These are phyloP conservation scores for Cicer chorassanicum DNA, from an alignment of 306 rosid genomes.

Conservation along the genomic window DNA sequence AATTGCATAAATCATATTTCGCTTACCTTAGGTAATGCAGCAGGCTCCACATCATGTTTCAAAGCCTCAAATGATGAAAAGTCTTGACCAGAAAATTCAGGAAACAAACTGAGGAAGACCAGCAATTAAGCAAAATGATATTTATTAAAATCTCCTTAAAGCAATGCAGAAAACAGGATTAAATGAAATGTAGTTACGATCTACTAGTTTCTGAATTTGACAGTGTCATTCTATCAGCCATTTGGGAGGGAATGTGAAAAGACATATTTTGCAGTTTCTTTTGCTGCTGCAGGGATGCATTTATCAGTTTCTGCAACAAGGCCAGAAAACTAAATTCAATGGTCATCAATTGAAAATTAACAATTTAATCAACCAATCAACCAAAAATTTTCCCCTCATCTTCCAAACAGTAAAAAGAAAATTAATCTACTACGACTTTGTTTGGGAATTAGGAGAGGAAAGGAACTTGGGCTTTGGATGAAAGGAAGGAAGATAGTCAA, in stretches of 20 bases:
- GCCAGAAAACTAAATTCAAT: constrained; percentile 25
- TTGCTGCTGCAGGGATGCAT: constrained; percentile 75
- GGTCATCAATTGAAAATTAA: constrained; percentile 21
- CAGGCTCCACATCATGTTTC: constrained; percentile 63
- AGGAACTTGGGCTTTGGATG: too few species aligned
- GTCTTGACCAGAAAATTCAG: constrained; percentile 60
- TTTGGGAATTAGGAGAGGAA: background rate
- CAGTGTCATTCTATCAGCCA: constrained; percentile 53
- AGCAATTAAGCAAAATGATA: constrained; percentile 26
- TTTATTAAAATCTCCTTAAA: constrained; percentile 11
- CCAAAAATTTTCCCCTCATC: background rate
- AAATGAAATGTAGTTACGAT: constrained; percentile 51
- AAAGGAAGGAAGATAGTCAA: too few species aligned
- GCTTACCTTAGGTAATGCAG: constrained; percentile 71
- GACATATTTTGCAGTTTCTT: constrained; percentile 81
- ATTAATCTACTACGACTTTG: background rate
- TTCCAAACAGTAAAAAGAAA: background rate
- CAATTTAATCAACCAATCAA: constrained; percentile 6
- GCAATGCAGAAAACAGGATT: background rate
- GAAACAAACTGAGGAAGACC: constrained; percentile 57
- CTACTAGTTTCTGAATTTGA: constrained; percentile 57
- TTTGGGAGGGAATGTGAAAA: constrained; percentile 56
- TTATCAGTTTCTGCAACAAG: constrained; percentile 67
- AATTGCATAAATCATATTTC: constrained; percentile 4
- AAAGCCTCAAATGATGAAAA: constrained; percentile 49